Conservation (phyloP, 768 basidiomycete genomes). For the Hericium rajendrae region DNA sequence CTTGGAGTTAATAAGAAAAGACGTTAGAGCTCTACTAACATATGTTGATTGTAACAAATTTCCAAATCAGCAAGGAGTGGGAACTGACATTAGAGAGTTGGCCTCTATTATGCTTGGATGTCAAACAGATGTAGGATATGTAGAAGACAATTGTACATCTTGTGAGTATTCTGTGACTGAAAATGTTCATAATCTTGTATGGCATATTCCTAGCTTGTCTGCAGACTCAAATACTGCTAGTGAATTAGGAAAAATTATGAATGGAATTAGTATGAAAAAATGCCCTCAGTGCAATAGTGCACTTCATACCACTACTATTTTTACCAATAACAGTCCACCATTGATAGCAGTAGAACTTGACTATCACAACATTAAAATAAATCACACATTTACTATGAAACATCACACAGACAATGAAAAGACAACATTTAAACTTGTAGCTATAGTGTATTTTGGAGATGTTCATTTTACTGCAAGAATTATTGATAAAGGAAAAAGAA, state of each 20-base stretch:
- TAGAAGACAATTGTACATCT: background rate
- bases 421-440: slow-evolving; percentile 4
- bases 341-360: background rate
- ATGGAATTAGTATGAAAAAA: background rate
- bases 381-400: background rate
- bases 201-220: background rate
- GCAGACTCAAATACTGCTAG: too few species aligned
- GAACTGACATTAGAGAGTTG: background rate
- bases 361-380: background rate
- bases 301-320: background rate
- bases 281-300: background rate
- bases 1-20: background rate
- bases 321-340: background rate
- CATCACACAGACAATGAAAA: background rate
- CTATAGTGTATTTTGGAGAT: slow-evolving; percentile 16
- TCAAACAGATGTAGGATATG: background rate
- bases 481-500: slow-evolving; percentile 7
- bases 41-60: background rate
- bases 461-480: slow-evolving; percentile 17
- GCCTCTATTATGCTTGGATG: background rate
- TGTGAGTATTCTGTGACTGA: background rate
- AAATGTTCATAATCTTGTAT: background rate
- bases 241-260: background rate
- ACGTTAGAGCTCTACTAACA: background rate
- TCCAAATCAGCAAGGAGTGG: background rate